A percentile compares a stretch with the other conserved stretches of the same genome.
phyloP scores from a whole-genome alignment of 179 eudicot genomes.

The Silene coronaria region DNA sequence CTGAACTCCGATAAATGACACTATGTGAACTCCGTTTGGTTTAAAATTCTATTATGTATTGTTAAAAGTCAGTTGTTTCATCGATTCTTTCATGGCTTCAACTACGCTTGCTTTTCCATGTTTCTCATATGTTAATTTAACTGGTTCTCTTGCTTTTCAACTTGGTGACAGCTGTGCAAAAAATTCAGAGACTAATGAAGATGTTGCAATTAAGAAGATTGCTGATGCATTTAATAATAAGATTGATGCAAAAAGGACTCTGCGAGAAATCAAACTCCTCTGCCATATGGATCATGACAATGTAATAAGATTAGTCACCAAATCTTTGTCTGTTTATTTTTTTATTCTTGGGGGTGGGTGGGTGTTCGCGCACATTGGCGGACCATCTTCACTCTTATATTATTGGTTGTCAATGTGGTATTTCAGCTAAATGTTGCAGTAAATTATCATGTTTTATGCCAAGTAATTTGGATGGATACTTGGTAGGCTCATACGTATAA shows the following conservation, averaged over 20 bases:
- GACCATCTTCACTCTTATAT: slow-evolving; percentile 3
- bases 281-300: slow-evolving; percentile 40
- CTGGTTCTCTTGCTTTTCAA: slow-evolving; percentile 7
- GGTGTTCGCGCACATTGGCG: background rate
- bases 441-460: slow-evolving; percentile 1
- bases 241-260: slow-evolving; percentile 34
- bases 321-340: background rate
- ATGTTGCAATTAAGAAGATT: slow-evolving; percentile 33
- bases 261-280: slow-evolving; percentile 36
- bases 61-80: background rate
- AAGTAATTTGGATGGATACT: no score
- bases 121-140: background rate
- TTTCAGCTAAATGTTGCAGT: background rate
- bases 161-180: slow-evolving; percentile 29
- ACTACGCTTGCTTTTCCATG: background rate
- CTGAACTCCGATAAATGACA: no score
- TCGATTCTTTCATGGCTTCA: background rate
- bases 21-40: background rate
- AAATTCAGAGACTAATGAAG: slow-evolving; percentile 33
- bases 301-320: slow-evolving; percentile 16
- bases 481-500: no score
- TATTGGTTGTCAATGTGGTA: background rate
- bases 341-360: background rate
- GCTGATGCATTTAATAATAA: slow-evolving; percentile 38
- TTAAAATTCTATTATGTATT: background rate